A percentile compares a stretch with the other conserved stretches of the same genome.
Evolutionary conservation across 805 yeast genomes (phyloP).

Genomic region (Metschnikowia hibisci): DNA sequence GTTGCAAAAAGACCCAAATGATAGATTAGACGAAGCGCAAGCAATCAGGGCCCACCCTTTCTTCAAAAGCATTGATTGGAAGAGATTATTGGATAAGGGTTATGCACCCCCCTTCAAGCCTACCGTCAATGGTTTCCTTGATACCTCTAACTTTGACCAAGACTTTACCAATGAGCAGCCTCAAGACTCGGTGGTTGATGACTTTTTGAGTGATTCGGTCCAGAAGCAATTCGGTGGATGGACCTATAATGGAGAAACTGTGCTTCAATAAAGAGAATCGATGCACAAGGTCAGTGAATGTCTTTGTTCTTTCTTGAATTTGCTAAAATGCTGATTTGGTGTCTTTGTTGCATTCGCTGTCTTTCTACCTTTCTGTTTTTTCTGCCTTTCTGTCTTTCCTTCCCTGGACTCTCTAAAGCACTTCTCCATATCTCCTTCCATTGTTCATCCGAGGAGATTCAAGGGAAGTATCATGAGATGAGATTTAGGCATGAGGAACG

Average conservation of each 20-base stretch:
- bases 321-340: too few species aligned
- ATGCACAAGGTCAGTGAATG: too few species aligned
- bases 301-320: too few species aligned
- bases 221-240: conserved; percentile 98
- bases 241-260: conserved; percentile 79
- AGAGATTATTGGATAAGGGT: conserved; percentile 72
- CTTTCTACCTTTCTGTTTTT: too few species aligned
- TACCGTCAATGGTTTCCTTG: conserved; percentile 76
- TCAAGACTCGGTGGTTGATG: conserved; percentile 92
- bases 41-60: conserved; percentile 83
- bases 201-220: conserved; percentile 86
- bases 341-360: too few species aligned
- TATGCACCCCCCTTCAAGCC: conserved; percentile 97
- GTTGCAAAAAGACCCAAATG: conserved; percentile 78
- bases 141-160: conserved; percentile 89
- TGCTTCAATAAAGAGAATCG: conserved; percentile 9
- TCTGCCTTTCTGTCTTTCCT: too few species aligned
- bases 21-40: conserved; percentile 76
- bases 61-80: conserved; percentile 89
- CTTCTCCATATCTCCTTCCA: too few species aligned
- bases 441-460: too few species aligned
- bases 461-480: too few species aligned
- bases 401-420: too few species aligned
- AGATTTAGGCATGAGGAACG: too few species aligned
- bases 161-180: conserved; percentile 93